Evolutionary conservation across 2,329 filamentous ascomycete species (phyloP).

Genomic region (Mycocentrospora acerina): DNA sequence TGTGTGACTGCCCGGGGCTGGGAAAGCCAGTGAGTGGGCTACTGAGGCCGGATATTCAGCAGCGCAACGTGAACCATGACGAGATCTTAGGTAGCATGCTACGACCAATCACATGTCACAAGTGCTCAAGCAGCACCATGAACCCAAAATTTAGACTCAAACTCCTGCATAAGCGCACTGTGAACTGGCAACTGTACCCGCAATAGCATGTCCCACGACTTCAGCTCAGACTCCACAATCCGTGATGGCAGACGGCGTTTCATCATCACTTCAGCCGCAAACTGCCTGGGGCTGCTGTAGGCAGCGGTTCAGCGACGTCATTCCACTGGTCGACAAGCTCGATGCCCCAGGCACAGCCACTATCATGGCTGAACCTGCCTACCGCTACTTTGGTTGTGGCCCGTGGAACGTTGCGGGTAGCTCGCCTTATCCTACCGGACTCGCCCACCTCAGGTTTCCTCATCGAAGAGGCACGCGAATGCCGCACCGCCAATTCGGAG

Average conservation of each 20-base stretch:
- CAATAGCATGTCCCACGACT: constrained; percentile 11
- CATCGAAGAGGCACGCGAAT: constrained; percentile 34
- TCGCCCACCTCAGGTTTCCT: constrained; percentile 26
- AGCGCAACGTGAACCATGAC: constrained; percentile 23
- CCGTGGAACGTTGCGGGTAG: constrained; percentile 26
- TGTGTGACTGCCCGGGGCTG: constrained; percentile 21
- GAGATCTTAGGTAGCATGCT: constrained; percentile 27
- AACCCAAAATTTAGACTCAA: constrained; percentile 35
- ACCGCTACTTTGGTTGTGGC: constrained; percentile 21
- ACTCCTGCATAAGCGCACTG: constrained; percentile 37
- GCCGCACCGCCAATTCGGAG: constrained; percentile 36
- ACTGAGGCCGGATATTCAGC: constrained; percentile 19
- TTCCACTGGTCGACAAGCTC: constrained; percentile 38
- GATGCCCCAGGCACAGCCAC: constrained; percentile 35
- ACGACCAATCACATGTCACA: constrained; percentile 32
- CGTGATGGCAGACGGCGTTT: too few relatives aligned
- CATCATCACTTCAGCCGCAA: constrained; percentile 30
- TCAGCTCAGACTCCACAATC: constrained; percentile 37
- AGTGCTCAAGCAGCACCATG: constrained; percentile 28
- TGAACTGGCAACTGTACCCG: constrained; percentile 27
- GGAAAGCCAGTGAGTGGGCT: constrained; percentile 23
- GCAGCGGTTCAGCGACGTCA: constrained; percentile 29
- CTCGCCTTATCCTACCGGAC: constrained; percentile 26
- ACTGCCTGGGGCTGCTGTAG: too few relatives aligned
- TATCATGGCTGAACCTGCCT: constrained; percentile 41